Evolutionary conservation across 176 grass and related monocot species (phyloP).

Genomic region (Raddia distichophylla): DNA sequence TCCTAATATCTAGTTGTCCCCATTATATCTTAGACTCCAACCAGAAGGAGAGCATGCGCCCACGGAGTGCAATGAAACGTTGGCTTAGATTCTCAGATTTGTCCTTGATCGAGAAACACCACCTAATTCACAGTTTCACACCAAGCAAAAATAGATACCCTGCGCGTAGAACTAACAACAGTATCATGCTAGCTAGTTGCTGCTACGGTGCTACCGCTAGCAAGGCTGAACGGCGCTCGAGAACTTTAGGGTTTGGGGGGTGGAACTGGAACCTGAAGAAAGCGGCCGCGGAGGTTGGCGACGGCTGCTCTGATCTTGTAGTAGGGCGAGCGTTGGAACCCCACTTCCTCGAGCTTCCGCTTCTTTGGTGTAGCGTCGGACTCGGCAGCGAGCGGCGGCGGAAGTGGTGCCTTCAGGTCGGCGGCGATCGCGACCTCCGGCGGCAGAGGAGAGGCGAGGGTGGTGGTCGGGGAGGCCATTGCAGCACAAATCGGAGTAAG

Average conservation of each 20-base stretch:
- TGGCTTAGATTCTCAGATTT: background rate
- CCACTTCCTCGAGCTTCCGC: slow-evolving; percentile 41
- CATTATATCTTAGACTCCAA: slow-evolving; percentile 10
- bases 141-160: slow-evolving; percentile 5
- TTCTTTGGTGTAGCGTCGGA: slow-evolving; percentile 23
- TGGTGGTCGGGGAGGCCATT: slow-evolving; percentile 12
- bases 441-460: background rate
- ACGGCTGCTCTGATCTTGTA: slow-evolving; percentile 50
- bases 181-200: background rate
- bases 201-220: background rate
- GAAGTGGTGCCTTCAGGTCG: background rate
- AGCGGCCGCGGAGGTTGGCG: slow-evolving; percentile 43
- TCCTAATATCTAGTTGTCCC: background rate
- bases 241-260: slow-evolving; percentile 34
- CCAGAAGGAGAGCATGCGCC: background rate
- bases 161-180: background rate
- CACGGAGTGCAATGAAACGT: background rate
- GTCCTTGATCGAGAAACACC: background rate
- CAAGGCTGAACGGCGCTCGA: background rate
- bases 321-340: slow-evolving; percentile 53
- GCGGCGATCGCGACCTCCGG: background rate
- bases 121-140: background rate
- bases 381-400: background rate
- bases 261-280: slow-evolving; percentile 41
- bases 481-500: slow-evolving; percentile 3